phyloP scores from a whole-genome alignment of 2,329 filamentous ascomycete species.

The Zasmidium citrigriseum region DNA sequence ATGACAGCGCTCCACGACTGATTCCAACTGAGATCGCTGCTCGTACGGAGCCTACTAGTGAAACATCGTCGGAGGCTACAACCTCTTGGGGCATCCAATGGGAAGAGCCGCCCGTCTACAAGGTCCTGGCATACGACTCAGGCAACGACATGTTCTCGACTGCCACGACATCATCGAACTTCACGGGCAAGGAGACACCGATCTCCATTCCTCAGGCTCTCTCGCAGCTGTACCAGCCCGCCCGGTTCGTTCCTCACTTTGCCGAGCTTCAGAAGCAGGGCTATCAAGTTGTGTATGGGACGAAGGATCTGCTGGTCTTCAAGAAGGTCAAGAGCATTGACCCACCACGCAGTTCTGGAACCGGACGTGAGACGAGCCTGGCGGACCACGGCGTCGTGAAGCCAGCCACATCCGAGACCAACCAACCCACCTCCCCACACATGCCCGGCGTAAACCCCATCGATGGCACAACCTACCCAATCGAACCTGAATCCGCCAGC shows the following conservation, averaged over 20 bases:
- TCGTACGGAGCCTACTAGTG: not conserved
- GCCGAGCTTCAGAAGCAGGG: conserved; percentile 59
- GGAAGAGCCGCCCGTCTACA: conserved; percentile 53
- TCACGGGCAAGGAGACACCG: conserved; percentile 52
- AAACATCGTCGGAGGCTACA: not conserved
- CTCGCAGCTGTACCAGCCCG: conserved; percentile 61
- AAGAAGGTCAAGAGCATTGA: conserved; percentile 53
- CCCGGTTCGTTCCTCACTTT: conserved; percentile 67
- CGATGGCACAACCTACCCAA: conserved; percentile 39
- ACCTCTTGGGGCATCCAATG: conserved; percentile 20
- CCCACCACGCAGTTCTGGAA: not conserved
- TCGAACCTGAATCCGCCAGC: conserved; percentile 49
- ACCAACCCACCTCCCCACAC: conserved; percentile 4
- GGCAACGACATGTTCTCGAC: conserved; percentile 58
- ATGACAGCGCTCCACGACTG: conserved; percentile 8
- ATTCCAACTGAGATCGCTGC: conserved; percentile 12
- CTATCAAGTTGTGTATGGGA: conserved; percentile 67
- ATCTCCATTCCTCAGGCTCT: conserved; percentile 63
- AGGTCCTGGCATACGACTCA: conserved; percentile 66
- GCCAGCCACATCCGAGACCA: conserved; percentile 10
- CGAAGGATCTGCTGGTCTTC: conserved; percentile 65
- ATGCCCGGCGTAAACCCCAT: conserved; percentile 57
- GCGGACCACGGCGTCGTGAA: conserved; percentile 27
- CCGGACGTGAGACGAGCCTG: conserved; percentile 16
- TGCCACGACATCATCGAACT: conserved; percentile 59